These are phyloP conservation scores for Taphrina populina DNA, from an alignment of 1,139 yeast genomes.

Conservation along the genomic window DNA sequence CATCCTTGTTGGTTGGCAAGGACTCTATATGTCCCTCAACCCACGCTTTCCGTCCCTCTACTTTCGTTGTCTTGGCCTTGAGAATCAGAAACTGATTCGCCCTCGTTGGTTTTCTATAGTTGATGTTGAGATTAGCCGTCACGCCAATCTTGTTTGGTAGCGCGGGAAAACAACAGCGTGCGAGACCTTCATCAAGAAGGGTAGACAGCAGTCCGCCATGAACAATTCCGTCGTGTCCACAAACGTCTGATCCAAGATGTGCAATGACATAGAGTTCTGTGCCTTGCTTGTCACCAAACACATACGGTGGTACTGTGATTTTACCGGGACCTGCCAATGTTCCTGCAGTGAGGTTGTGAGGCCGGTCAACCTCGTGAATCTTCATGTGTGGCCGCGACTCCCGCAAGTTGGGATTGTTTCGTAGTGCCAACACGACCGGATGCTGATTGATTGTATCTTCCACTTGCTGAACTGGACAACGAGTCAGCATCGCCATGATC, in stretches of 20 bases:
- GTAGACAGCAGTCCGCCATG: conserved; percentile 89
- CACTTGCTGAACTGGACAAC: conserved; percentile 1
- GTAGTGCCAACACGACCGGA: conserved; percentile 36
- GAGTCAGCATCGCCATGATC: background rate
- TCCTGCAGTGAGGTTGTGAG: conserved; percentile 44
- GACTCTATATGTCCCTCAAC: conserved; percentile 65
- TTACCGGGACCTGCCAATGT: conserved; percentile 43
- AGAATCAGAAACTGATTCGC: conserved; percentile 68
- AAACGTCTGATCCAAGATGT: conserved; percentile 62
- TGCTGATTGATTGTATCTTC: conserved; percentile 22
- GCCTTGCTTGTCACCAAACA: conserved; percentile 41
- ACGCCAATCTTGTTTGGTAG: conserved; percentile 89
- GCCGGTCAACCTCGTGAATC: conserved; percentile 40
- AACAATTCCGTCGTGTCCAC: conserved; percentile 69
- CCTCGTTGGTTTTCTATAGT: conserved; percentile 64
- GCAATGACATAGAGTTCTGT: conserved; percentile 35
- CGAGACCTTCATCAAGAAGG: conserved; percentile 77
- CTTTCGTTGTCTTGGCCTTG: conserved; percentile 63
- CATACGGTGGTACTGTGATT: conserved; percentile 45
- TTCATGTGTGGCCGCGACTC: conserved; percentile 39
- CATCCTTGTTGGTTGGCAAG: conserved; percentile 42
- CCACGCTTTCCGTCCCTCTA: conserved; percentile 76
- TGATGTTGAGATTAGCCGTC: conserved; percentile 71
- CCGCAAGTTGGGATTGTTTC: conserved; percentile 35
- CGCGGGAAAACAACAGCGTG: conserved; percentile 79